phyloP scores from a whole-genome alignment of 2,329 filamentous ascomycete genomes.

The Raffaelea albimanens region DNA sequence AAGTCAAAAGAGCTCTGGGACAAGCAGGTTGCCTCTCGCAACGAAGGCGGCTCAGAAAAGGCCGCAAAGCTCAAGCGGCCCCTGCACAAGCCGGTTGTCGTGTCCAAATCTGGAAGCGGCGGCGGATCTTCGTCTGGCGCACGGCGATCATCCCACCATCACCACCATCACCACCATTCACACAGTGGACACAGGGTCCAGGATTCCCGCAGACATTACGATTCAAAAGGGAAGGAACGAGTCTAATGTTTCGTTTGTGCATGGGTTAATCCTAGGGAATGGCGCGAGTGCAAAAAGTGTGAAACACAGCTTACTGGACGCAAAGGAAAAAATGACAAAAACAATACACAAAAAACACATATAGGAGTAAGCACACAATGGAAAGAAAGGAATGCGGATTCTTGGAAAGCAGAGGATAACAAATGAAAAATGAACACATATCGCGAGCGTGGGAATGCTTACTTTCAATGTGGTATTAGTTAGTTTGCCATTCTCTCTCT shows the following conservation, averaged over 20 bases:
- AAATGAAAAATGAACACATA: no score
- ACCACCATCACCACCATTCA: constrained; percentile 18
- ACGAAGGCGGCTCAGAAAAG: constrained; percentile 33
- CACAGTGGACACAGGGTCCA: constrained; percentile 14
- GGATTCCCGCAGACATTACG: constrained; percentile 13
- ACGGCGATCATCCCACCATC: constrained; percentile 19
- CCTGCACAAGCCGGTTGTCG: constrained; percentile 44
- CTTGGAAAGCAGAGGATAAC: no score
- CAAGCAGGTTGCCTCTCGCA: constrained; percentile 41
- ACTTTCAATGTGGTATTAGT: no score
- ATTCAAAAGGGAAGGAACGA: neutral
- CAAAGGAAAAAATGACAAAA: neutral
- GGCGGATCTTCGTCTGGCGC: constrained; percentile 16
- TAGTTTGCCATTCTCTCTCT: no score
- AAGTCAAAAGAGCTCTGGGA: constrained; percentile 52
- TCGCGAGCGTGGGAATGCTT: no score
- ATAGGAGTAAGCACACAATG: no score
- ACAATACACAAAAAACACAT: no score
- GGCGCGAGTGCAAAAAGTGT: no score
- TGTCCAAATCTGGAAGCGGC: constrained; percentile 28
- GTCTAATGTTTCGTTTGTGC: neutral
- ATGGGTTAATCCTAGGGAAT: no score
- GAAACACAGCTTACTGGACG: no score
- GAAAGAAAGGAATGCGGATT: no score
- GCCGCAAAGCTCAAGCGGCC: constrained; percentile 39